Base-by-base conservation (phyloP, 768 basidiomycete genomes). In the Trametes cingulata region DNA sequence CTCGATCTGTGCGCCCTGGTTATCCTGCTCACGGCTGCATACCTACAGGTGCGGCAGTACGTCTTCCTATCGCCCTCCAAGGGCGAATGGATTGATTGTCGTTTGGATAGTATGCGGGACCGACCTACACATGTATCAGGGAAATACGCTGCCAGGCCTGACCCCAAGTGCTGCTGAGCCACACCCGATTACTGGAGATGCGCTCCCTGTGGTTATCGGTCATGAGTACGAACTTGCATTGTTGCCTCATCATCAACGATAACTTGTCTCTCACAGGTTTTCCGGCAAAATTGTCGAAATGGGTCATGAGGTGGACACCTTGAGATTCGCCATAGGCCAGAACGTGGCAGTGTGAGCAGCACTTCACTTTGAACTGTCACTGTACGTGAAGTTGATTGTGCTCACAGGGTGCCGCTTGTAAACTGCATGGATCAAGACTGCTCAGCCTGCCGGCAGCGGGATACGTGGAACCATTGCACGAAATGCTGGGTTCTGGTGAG, bases 341-440 rank as follows among this genome's bases (percentile, higher is more conserved):
- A 56, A 67, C 19, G 66, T 66, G 20, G 58, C 58, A 1, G 63
- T 69, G 68, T 69, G 50, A 9, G 60, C n/a, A n/a, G n/a, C n/a
- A n/a, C n/a, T n/a, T n/a, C n/a, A n/a, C n/a, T n/a, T n/a, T n/a
- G n/a, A n/a, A n/a, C n/a, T n/a, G n/a, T n/a, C n/a, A n/a, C n/a
- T n/a, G n/a, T n/a, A 59, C 62, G 81, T 80, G 6, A 79, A 80
- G 47, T 77, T 80, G 0, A 53, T 81, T 0, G 64, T 81, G 13
- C 12, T 33, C 10, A 10, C 29, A 33, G 29, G 6, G 29, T 33
- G 4, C 29, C 29, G 29, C 29, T 33, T 10, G 29, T 33, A 10
- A 72, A 75, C 1, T 80, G 78, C 65, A 71, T 68, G 68, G 67
- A 75, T 39, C 45, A 61, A 13, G 50, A 61, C 25, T 82, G 81